A percentile compares a stretch with the other conserved stretches of the same genome.
Conservation (phyloP, 2,329 filamentous ascomycete genomes). For the Alternaria tenuissima region DNA sequence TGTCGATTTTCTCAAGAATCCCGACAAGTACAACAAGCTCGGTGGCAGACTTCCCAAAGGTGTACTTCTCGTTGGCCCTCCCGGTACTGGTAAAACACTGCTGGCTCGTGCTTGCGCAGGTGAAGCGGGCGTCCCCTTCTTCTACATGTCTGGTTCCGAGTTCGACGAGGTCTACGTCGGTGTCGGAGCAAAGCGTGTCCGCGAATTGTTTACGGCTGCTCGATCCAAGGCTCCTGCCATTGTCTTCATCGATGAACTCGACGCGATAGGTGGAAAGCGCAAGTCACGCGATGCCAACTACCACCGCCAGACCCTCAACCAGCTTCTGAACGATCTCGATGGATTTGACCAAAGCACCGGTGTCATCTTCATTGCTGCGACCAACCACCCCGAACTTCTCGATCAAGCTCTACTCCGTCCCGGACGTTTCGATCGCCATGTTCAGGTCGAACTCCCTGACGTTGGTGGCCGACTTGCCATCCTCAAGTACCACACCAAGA, state of each 20-base stretch:
- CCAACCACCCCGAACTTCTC: constrained; percentile 92
- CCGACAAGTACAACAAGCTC: constrained; percentile 89
- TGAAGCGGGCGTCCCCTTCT: constrained; percentile 97
- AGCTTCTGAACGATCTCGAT: constrained; percentile 94
- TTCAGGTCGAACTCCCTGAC: constrained; percentile 87
- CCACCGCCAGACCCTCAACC: constrained; percentile 96
- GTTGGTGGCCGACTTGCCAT: constrained; percentile 93
- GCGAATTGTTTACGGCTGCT: constrained; percentile 86
- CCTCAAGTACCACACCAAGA: constrained; percentile 90
- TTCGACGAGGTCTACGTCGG: constrained; percentile 99
- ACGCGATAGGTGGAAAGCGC: constrained; percentile 92
- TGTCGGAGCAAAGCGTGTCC: constrained; percentile 94
- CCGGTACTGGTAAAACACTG: constrained; percentile 96
- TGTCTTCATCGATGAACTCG: constrained; percentile 93
- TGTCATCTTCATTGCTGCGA: constrained; percentile 94
- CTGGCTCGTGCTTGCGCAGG: constrained; percentile 94
- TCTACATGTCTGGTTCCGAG: constrained; percentile 99
- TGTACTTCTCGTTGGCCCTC: constrained; percentile 91
- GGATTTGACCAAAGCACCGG: constrained; percentile 95
- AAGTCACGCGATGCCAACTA: constrained; percentile 94
- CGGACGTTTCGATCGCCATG: constrained; percentile 93
- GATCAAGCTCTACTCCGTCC: constrained; percentile 95
- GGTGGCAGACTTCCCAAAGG: constrained; percentile 97
- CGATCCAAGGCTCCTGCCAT: constrained; percentile 88
- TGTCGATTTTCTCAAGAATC: constrained; percentile 94